Evolutionary conservation across 2,329 filamentous ascomycete species (phyloP).

Genomic region (Trichoderma breve): DNA sequence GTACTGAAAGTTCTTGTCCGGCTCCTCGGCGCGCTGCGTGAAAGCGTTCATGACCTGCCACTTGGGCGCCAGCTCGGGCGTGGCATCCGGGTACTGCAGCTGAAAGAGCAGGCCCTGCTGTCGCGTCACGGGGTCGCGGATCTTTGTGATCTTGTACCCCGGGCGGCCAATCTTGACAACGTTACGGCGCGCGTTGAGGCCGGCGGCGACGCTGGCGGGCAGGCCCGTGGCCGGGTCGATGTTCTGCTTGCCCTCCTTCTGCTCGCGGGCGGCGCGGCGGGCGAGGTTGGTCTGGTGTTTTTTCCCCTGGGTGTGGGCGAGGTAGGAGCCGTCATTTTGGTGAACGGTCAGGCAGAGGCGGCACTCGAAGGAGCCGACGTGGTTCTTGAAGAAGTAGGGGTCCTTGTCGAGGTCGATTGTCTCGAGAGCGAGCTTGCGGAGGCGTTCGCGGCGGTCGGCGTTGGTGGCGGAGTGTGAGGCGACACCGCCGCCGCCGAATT

Average conservation of each 20-base stretch:
- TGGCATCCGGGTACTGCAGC: conserved; percentile 90
- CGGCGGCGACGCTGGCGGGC: conserved; percentile 72
- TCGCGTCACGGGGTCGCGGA: conserved; percentile 80
- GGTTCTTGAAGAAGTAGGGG: conserved; percentile 99
- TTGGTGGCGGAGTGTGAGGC: conserved; percentile 92
- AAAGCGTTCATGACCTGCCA: conserved; percentile 98
- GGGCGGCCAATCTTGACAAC: conserved; percentile 92
- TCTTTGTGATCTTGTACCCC: conserved; percentile 97
- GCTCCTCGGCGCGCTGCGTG: conserved; percentile 91
- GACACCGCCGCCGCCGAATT: conserved; percentile 96
- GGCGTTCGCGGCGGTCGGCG: conserved; percentile 92
- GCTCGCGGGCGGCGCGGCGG: conserved; percentile 89
- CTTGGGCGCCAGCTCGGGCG: conserved; percentile 69
- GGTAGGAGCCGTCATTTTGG: conserved; percentile 98
- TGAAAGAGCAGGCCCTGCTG: conserved; percentile 95
- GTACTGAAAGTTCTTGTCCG: conserved; percentile 93
- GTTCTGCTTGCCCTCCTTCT: conserved; percentile 77
- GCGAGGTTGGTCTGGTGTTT: conserved; percentile 99
- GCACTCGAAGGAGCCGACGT: conserved; percentile 97
- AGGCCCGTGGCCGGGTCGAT: conserved; percentile 67
- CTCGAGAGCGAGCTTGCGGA: conserved; percentile 96
- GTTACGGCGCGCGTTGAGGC: conserved; percentile 68
- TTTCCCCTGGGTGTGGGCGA: conserved; percentile 95
- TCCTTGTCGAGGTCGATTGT: conserved; percentile 99
- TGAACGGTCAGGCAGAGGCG: conserved; percentile 95